Evolutionary conservation across 2,329 filamentous ascomycete species (phyloP).

Genomic region (Madurella mycetomatis): DNA sequence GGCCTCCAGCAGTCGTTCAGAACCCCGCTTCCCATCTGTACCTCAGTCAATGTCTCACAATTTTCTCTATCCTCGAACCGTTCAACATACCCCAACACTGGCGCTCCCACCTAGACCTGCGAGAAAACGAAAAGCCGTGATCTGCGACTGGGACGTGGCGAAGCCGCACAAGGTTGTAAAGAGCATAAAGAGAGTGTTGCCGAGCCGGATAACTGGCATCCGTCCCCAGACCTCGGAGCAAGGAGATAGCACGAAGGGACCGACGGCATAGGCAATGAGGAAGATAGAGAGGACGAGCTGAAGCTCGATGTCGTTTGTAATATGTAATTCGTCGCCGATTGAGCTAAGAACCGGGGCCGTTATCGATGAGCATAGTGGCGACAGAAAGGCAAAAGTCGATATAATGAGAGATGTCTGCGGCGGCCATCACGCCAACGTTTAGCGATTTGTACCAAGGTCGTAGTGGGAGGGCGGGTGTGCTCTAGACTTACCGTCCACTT

Average conservation of each 20-base stretch:
- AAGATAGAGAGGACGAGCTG: slow-evolving; percentile 50
- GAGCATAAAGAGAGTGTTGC: slow-evolving; percentile 51
- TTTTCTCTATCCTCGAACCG: not conserved
- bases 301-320: slow-evolving; percentile 35
- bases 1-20: slow-evolving; percentile 53
- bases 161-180: slow-evolving; percentile 54
- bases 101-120: slow-evolving; percentile 56
- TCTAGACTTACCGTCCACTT: slow-evolving; percentile 21
- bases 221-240: slow-evolving; percentile 54
- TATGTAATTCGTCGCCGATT: slow-evolving; percentile 40
- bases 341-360: slow-evolving; percentile 31
- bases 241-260: slow-evolving; percentile 48
- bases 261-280: slow-evolving; percentile 50
- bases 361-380: slow-evolving; percentile 48
- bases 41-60: not conserved
- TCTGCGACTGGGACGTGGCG: slow-evolving; percentile 44
- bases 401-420: slow-evolving; percentile 39
- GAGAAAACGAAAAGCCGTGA: slow-evolving; percentile 56
- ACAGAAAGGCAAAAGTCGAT: slow-evolving; percentile 48
- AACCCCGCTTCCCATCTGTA: slow-evolving; percentile 42
- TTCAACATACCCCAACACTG: slow-evolving; percentile 35
- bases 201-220: slow-evolving; percentile 48
- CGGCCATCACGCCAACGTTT: not conserved
- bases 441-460: not conserved
- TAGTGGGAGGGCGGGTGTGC: slow-evolving; percentile 1